phyloP scores from a whole-genome alignment of 441 rosid species.

The Flueggea neowawraea region DNA sequence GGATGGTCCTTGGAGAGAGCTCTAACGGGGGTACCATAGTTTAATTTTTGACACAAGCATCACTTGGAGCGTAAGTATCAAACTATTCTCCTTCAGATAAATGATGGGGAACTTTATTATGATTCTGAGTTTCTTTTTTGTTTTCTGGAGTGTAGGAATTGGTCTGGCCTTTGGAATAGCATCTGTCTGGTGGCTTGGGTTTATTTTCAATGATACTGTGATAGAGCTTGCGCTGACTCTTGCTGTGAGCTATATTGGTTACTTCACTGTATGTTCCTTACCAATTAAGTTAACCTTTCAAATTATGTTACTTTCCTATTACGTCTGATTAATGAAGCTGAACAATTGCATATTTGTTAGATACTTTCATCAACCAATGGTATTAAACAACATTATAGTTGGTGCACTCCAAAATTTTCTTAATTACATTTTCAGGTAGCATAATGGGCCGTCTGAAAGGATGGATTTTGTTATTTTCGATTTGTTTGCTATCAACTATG shows the following conservation, averaged over 20 bases:
- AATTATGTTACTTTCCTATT: conserved; percentile 4
- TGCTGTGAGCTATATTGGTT: conserved; percentile 89
- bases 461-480: background rate
- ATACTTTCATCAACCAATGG: no score
- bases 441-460: background rate
- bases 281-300: conserved; percentile 5
- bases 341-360: background rate
- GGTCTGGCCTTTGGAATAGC: conserved; percentile 86
- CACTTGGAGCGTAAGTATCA: conserved; percentile 89
- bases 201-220: conserved; percentile 78
- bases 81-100: conserved; percentile 10
- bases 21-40: conserved; percentile 50
- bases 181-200: conserved; percentile 90
- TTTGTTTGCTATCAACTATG: no score
- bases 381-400: background rate
- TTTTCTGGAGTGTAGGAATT: conserved; percentile 71
- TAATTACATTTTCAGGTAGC: background rate
- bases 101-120: conserved; percentile 14
- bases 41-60: conserved; percentile 62
- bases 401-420: background rate
- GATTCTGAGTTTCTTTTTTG: conserved; percentile 25
- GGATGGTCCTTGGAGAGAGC: conserved; percentile 75
- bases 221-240: conserved; percentile 84
- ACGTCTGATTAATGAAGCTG: conserved; percentile 4
- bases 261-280: conserved; percentile 66